phyloP scores from a whole-genome alignment of 192 early-diverging fungal species.

The Bifiguratus adelaidae region DNA sequence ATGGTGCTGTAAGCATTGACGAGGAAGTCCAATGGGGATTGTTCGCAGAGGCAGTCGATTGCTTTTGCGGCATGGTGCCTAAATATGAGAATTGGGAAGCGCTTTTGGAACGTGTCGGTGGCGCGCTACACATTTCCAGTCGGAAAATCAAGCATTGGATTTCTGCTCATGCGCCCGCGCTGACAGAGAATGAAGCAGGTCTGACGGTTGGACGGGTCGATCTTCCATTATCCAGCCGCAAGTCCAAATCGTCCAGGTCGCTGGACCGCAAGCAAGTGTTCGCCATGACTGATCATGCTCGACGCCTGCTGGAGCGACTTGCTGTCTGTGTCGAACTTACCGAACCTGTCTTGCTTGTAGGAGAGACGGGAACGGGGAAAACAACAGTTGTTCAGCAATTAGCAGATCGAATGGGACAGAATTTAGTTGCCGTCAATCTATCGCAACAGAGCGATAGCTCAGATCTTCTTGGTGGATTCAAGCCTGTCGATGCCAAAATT shows the following conservation, averaged over 20 bases:
- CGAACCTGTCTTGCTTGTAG: conserved; percentile 85
- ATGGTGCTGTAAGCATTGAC: conserved; percentile 16
- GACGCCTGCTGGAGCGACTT: conserved; percentile 76
- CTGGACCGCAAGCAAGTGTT: conserved; percentile 46
- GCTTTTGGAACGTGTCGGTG: conserved; percentile 54
- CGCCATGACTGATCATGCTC: conserved; percentile 75
- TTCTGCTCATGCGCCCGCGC: conserved; percentile 52
- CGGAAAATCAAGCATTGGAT: conserved; percentile 61
- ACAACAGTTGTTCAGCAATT: conserved; percentile 92
- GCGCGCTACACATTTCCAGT: conserved; percentile 51
- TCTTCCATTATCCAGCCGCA: conserved; percentile 19
- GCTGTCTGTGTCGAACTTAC: conserved; percentile 68
- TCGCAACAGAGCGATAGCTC: conserved; percentile 92
- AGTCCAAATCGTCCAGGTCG: conserved; percentile 13
- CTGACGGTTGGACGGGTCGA: conserved; percentile 48
- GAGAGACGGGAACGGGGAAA: conserved; percentile 98
- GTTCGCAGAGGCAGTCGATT: conserved; percentile 82
- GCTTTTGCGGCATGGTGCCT: conserved; percentile 74
- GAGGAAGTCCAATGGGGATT: conserved; percentile 43
- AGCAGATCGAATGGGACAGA: conserved; percentile 60
- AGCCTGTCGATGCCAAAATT: conserved; percentile 79
- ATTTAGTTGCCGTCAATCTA: conserved; percentile 89
- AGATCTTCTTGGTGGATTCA: conserved; percentile 95
- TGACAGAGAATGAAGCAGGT: conserved; percentile 24
- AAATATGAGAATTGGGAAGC: conserved; percentile 51